Base-by-base conservation (phyloP, 2,329 filamentous ascomycete species). In the Pseudopyricularia javanii region DNA sequence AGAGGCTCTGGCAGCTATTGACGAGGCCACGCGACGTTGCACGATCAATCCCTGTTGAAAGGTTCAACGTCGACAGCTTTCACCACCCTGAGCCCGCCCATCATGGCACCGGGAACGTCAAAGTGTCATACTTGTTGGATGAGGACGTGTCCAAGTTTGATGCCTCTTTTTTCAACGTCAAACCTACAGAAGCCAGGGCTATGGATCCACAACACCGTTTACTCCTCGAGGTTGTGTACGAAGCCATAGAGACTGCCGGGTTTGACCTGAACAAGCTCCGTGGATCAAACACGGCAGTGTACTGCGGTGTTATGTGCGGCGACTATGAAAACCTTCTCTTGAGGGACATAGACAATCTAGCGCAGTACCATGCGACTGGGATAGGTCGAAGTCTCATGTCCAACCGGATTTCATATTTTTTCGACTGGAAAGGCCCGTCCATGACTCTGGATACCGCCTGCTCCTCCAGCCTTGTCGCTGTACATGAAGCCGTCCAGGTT, bases 391-490 rank as follows among this genome's bases (percentile, higher is more conserved):
- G 66, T 2, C 69, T 74, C 33, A 50, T 72, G 9, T 63, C 71
- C 0, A 75, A 75, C 56, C 65, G 73, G 15, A 59, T 76, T 7
- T 74, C 70, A 1, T 74, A 75, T 57, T 71, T 69, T 52, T 75
- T 71, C 55, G 66, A 77, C 57, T 68, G 75, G 50, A 58, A 59
- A 5, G 74, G 74, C 0, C 70, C 74, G 0, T 73, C 70, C 40
- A 63, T 75, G 58, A 74, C 73, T 1, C 63, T 78, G 2, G 73
- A 78, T 53, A 77, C 75, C 0, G 75, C 71, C 0, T 79, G 75
- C 55, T 76, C 73, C 0, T 68, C 69, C 17, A 71, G 68, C 47
- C 60, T 77, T 1, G 66, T 73, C 1, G 73, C 72, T 0, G 59
- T 78, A 0, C 71, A 78, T 54, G 63, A 71, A 48, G 74, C 69